phyloP scores from a whole-genome alignment of 805 yeast species.

The Phaffomyces antillensis region DNA sequence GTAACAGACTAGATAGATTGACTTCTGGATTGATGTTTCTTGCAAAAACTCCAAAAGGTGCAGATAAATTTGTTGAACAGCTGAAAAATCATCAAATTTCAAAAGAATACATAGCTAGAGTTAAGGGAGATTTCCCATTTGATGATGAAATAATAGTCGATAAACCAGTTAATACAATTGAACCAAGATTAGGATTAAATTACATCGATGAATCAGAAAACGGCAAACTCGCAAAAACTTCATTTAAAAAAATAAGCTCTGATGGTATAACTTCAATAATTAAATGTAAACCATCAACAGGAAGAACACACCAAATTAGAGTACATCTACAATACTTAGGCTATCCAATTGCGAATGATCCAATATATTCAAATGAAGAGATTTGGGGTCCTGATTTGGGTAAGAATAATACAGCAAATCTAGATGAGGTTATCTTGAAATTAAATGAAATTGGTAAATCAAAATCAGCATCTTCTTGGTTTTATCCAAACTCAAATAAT shows the following conservation, averaged over 20 bases:
- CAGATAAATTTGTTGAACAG: conserved; percentile 62
- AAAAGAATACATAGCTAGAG: conserved; percentile 75
- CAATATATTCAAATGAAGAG: conserved; percentile 68
- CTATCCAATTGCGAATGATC: conserved; percentile 87
- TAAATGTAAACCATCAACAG: conserved; percentile 79
- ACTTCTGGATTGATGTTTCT: conserved; percentile 90
- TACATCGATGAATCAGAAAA: conserved; percentile 32
- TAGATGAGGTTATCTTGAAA: conserved; percentile 36
- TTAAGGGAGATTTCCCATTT: conserved; percentile 78
- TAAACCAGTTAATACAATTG: conserved; percentile 59
- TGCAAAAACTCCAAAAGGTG: conserved; percentile 36
- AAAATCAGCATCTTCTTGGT: conserved; percentile 61
- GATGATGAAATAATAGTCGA: conserved; percentile 47
- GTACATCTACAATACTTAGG: conserved; percentile 91
- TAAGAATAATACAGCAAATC: conserved; percentile 39
- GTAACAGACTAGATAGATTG: conserved; percentile 82
- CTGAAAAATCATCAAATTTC: conserved; percentile 48
- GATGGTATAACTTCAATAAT: conserved; percentile 53
- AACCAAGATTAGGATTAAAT: conserved; percentile 61
- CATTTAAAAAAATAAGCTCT: conserved; percentile 34
- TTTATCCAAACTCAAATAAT: conserved; percentile 34
- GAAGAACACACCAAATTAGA: conserved; percentile 92
- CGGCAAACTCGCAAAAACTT: conserved; percentile 65
- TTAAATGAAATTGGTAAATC: conserved; percentile 69
- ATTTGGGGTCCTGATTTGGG: conserved; percentile 84